Percentiles rank a stretch among this genome's conserved stretches.
phyloP scores from a whole-genome alignment of 108 stramenopile genomes.

The Stephanodiscus triporus region DNA sequence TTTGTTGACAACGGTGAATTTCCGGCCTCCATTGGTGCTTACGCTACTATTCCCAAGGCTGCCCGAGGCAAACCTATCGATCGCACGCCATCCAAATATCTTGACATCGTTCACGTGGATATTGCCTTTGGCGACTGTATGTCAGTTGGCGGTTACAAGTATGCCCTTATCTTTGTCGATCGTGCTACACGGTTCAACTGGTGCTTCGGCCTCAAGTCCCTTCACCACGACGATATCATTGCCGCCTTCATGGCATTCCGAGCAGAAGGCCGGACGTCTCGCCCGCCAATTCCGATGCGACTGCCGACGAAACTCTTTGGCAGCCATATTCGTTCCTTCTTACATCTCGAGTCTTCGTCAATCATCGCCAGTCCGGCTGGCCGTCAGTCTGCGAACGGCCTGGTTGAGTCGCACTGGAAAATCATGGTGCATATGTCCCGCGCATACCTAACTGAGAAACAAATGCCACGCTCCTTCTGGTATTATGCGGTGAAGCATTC shows the following conservation, averaged over 20 bases:
- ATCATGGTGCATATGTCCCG: slow-evolving; percentile 5
- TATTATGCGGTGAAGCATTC: background rate
- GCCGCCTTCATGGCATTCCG: slow-evolving; percentile 4
- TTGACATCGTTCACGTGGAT: slow-evolving; percentile 27
- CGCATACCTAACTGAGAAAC: background rate
- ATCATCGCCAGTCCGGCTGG: background rate
- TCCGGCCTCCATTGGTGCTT: slow-evolving; percentile 10
- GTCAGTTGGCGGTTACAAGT: slow-evolving; percentile 15
- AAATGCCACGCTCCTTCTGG: slow-evolving; percentile 1
- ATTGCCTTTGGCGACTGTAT: slow-evolving; percentile 28
- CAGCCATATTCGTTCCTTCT: too few relatives aligned
- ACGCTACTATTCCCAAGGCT: slow-evolving; percentile 15
- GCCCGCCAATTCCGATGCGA: slow-evolving; percentile 20
- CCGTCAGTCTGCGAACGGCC: background rate
- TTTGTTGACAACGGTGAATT: background rate
- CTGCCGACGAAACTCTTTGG: slow-evolving; percentile 20
- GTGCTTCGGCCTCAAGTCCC: slow-evolving; percentile 17
- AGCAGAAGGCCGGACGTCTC: background rate
- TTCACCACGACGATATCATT: slow-evolving; percentile 16
- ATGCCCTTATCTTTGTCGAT: slow-evolving; percentile 24
- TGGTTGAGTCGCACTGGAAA: slow-evolving; percentile 1
- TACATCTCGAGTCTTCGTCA: too few relatives aligned
- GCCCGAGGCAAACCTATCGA: background rate
- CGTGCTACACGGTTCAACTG: slow-evolving; percentile 16
- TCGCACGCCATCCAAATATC: background rate